Evolutionary conservation across 257 asterid genomes (phyloP), one percentile per base, ranked within the genome.

Genomic region (Handroanthus guayacan): DNA sequence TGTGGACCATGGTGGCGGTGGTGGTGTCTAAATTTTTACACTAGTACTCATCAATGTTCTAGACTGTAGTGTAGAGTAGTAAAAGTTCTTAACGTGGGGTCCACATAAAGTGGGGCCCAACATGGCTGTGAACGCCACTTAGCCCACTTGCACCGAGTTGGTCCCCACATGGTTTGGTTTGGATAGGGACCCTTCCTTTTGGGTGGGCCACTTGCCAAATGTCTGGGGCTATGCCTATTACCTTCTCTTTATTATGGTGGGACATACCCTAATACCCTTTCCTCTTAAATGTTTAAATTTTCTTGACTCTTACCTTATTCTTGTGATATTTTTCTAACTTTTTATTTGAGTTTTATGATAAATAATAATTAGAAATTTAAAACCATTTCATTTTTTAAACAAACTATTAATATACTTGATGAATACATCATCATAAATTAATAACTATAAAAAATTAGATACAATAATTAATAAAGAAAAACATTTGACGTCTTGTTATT

Each of bases 111-210:
- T 65, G 78, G 83, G 76, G 62, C 72, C 81, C 75, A 16, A 71
- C 17, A 4, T 50, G 45, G 75, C 44, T 60, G 70, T 67, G 67
- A 61, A 52, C 57, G 80, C 82, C 84, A 54, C 74, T 74, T 60
- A 66, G 82, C 80, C 82, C 75, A 75, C 82, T 79, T 71, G 61
- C 72, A 1, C 25, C 2, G 2, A 6, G 36, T 52, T 70, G 85
- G 83, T 82, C 85, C 89, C 86, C 79, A 74, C 81, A 47, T 65
- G 82, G 86, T 79, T 75, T 64, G 75, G 85, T 78, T 44, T 43
- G 71, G 87, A 81, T 81, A 12, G 80, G 78, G 78, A 81, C 83
- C 62, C 71, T 73, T 17, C 79, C 6, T 69, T 17, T 11, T 44
- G 41, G 12, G 77, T 39, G 78, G 72, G 37, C 81, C 52, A 38